Base-by-base conservation (phyloP, 352 stramenopile species). In the Proteromonas lacertae region DNA sequence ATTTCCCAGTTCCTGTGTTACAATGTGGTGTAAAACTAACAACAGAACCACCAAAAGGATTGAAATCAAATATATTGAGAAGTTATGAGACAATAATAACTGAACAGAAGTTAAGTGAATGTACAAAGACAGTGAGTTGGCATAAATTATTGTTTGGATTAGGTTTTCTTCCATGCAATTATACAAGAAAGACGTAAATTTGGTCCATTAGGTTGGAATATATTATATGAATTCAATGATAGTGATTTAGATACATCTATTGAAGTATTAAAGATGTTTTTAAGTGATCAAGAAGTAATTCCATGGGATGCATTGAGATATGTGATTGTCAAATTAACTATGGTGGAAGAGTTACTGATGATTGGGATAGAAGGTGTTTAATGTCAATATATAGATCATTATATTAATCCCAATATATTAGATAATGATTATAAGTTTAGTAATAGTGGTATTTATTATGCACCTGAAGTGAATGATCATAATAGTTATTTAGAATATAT, bases 201-300 rank as follows among this genome's bases (percentile, higher is more conserved):
- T 38, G 77, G 77, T 1, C 64, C 77, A 3, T 46, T 92, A 0
- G 76, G 77, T 14, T 92, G 77, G 77, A 92, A 92, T 45, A 83
- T 89, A 22, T 69, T 73, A 7, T 92, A 92, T 55, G 69, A 82
- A 38, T 92, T 92, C 46, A 92, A 92, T 43, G 70, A 90, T 38
- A 90, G 74, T 0, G 77, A 92, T 44, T 53, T 89, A 32, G 69
- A 74, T 31, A 88, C 86, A 12, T 28, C 50, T 73, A 54, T 28
- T 2, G 57, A 63, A 4, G 69, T 86, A 44, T 44, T 88, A 16
- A 45, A 68, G 32, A 73, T 88, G 64, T 88, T 59, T 41, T 38
- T 84, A 9, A 69, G 82, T 36, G 56, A 76, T 42, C 69, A 72
- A 20, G 59, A 72, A 14, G 66, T 79, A 23, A 82, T 91, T 32